These are phyloP conservation scores for Psidium friedrichsthalianum DNA, from an alignment of 345 rosid genomes.

Conservation along the genomic window DNA sequence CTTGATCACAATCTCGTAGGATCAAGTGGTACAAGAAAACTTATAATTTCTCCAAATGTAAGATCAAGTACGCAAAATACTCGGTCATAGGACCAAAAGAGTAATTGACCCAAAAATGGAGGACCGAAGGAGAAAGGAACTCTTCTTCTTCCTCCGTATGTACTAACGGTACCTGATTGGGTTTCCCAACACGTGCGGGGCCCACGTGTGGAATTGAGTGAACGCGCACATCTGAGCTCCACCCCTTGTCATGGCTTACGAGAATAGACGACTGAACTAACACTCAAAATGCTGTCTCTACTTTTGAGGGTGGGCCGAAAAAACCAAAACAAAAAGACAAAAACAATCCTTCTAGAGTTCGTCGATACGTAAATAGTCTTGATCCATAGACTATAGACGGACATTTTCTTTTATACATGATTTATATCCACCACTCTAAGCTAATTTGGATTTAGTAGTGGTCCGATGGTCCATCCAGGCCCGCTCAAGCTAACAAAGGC, in stretches of 20 bases:
- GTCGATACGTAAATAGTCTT: neutral
- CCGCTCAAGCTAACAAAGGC: too few relatives aligned
- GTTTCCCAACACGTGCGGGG: neutral
- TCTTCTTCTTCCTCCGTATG: neutral
- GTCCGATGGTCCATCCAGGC: too few relatives aligned
- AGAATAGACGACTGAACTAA: neutral
- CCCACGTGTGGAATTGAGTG: neutral
- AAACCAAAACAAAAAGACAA: neutral
- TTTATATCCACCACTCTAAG: too few relatives aligned
- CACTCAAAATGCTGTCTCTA: neutral
- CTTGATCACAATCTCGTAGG: neutral
- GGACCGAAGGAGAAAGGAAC: neutral
- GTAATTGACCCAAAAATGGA: neutral
- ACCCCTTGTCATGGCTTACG: neutral
- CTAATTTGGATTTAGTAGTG: accelerated
- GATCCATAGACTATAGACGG: neutral
- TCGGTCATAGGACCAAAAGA: neutral
- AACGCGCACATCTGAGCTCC: neutral
- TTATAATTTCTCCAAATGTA: neutral
- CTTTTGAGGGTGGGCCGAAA: neutral
- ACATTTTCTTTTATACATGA: too few relatives aligned
- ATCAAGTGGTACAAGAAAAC: neutral
- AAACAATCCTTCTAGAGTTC: neutral
- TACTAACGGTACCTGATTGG: neutral
- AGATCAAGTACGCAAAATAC: neutral